Evolutionary conservation across 441 rosid species (phyloP).

Genomic region (Aleurites moluccanus): DNA sequence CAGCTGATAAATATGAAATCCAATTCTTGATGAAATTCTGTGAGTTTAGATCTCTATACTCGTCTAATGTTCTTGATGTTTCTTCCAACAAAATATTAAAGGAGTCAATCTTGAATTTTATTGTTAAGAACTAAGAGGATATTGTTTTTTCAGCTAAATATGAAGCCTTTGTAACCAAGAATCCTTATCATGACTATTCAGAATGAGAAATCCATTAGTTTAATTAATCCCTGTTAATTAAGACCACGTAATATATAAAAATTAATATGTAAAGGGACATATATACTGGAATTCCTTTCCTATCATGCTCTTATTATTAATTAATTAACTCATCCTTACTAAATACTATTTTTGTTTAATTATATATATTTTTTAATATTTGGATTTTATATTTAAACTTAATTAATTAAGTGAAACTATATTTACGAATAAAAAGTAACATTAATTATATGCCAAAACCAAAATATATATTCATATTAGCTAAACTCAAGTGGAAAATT

Average conservation of each 20-base stretch:
- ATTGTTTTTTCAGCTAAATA: constrained; percentile 55
- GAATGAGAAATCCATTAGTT: neutral
- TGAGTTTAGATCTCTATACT: constrained; percentile 47
- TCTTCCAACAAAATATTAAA: constrained; percentile 47
- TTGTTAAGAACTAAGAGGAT: constrained; percentile 63
- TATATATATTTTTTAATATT: no score
- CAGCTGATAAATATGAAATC: constrained; percentile 74
- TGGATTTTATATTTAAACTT: no score
- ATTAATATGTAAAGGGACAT: neutral
- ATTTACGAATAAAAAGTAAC: no score
- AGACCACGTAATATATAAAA: neutral
- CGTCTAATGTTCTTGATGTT: constrained; percentile 54
- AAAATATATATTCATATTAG: no score
- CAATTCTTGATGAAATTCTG: constrained; percentile 52
- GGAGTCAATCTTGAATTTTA: constrained; percentile 44
- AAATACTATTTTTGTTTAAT: no score
- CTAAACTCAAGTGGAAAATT: no score
- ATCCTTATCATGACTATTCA: constrained; percentile 36
- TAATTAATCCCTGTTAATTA: neutral
- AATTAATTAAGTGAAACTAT: no score
- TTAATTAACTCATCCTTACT: no score
- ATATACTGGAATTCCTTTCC: constrained; percentile 5
- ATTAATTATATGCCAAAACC: no score
- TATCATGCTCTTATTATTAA: neutral
- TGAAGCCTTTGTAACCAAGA: constrained; percentile 56